phyloP scores from a whole-genome alignment of 2,329 filamentous ascomycete species.

The Trichoderma pleuroti region DNA sequence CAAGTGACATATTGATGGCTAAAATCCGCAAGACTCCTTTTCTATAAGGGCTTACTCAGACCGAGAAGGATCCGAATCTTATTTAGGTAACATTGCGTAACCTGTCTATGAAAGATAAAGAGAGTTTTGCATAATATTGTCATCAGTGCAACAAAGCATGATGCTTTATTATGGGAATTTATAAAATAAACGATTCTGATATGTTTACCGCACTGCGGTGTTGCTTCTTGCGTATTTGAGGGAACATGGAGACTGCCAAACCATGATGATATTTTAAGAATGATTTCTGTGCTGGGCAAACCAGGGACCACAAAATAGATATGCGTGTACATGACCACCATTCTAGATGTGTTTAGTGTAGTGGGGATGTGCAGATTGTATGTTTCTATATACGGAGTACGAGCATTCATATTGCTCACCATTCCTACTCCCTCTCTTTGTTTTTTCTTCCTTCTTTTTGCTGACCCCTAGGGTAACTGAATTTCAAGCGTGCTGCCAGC shows the following conservation, averaged over 20 bases:
- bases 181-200: not conserved
- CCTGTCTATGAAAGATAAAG: not conserved
- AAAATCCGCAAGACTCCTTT: not conserved
- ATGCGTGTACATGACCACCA: not conserved
- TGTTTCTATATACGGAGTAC: not conserved
- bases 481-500: not conserved
- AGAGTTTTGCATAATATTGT: not conserved
- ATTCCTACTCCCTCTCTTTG: not conserved
- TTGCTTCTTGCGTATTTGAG: not conserved
- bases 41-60: conserved; percentile 2
- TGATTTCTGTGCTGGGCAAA: not conserved
- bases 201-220: not conserved
- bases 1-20: not conserved
- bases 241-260: not conserved
- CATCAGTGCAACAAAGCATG: not conserved
- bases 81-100: not conserved
- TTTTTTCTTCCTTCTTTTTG: not conserved
- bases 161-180: not conserved
- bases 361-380: not conserved
- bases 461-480: not conserved
- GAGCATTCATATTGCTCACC: too few relatives aligned
- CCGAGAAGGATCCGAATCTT: not conserved
- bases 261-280: too few relatives aligned
- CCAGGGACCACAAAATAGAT: not conserved
- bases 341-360: not conserved